phyloP scores from a whole-genome alignment of 805 yeast species.

The Candida sakaeoensis region DNA sequence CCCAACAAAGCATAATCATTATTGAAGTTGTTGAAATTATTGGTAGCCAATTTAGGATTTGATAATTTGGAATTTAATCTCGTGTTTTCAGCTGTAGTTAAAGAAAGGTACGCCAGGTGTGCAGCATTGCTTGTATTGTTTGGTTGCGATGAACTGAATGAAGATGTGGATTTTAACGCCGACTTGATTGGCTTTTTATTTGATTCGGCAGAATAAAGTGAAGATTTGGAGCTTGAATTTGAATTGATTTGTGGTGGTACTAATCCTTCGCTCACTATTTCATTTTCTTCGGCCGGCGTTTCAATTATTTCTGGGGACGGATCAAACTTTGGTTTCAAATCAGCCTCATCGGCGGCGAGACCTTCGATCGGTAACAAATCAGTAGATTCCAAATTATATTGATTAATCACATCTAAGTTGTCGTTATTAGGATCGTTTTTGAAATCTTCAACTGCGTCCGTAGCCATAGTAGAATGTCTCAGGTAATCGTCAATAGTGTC shows the following conservation, averaged over 20 bases:
- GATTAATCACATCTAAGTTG: constrained; percentile 20
- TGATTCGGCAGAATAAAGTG: constrained; percentile 30
- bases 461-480: background rate
- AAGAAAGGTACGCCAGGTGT: constrained; percentile 59
- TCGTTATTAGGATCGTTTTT: constrained; percentile 9
- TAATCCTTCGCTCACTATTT: background rate
- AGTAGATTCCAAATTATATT: constrained; percentile 18
- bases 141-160: constrained; percentile 13
- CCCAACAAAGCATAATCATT: constrained; percentile 4
- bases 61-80: constrained; percentile 63
- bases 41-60: constrained; percentile 27
- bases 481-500: background rate
- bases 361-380: constrained; percentile 13
- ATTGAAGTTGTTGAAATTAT: constrained; percentile 1
- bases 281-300: constrained; percentile 1
- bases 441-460: constrained; percentile 2
- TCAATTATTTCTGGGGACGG: constrained; percentile 26
- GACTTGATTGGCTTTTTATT: constrained; percentile 45
- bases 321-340: constrained; percentile 31
- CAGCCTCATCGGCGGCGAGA: constrained; percentile 13
- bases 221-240: constrained; percentile 26
- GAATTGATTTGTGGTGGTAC: constrained; percentile 1
- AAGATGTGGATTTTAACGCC: constrained; percentile 43
- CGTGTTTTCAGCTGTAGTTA: constrained; percentile 78
- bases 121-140: constrained; percentile 38